phyloP scores from a whole-genome alignment of 371 early-diverging fungal species.

The Mycotypha africana region DNA sequence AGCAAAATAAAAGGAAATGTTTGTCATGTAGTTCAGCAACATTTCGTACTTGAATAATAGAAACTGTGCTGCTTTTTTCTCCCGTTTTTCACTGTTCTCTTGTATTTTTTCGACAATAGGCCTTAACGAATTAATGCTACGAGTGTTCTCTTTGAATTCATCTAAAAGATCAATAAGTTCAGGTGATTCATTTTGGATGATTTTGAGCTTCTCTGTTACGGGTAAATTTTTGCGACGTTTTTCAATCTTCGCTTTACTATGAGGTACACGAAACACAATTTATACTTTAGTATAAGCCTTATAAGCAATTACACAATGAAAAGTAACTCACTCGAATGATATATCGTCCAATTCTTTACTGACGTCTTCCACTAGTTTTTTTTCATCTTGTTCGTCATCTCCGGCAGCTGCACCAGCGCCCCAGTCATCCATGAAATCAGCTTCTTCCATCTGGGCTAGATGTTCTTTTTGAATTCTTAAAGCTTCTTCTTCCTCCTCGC shows the following conservation, averaged over 20 bases:
- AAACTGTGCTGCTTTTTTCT: slow-evolving; percentile 31
- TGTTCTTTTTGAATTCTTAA: slow-evolving; percentile 80
- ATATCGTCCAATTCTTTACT: slow-evolving; percentile 56
- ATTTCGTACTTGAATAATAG: slow-evolving; percentile 51
- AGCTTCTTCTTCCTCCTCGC: slow-evolving; percentile 91
- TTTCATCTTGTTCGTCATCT: slow-evolving; percentile 28
- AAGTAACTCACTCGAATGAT: slow-evolving; percentile 34
- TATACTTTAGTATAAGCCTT: neutral
- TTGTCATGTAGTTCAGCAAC: slow-evolving; percentile 74
- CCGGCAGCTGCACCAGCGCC: too few species aligned
- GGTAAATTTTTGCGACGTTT: slow-evolving; percentile 55
- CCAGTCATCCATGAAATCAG: slow-evolving; percentile 86
- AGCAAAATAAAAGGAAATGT: slow-evolving; percentile 84
- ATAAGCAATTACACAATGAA: neutral
- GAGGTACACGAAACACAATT: too few species aligned
- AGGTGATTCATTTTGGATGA: slow-evolving; percentile 76
- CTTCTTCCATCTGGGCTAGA: slow-evolving; percentile 74
- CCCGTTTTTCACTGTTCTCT: slow-evolving; percentile 11
- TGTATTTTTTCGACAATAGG: slow-evolving; percentile 23
- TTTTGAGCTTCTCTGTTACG: slow-evolving; percentile 60
- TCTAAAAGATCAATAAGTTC: slow-evolving; percentile 75
- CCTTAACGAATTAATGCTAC: slow-evolving; percentile 29
- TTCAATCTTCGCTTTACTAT: slow-evolving; percentile 21
- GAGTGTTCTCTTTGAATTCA: slow-evolving; percentile 66
- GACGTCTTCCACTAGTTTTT: slow-evolving; percentile 44